A percentile compares a stretch with the other conserved stretches of the same genome.
Conservation (phyloP, 345 rosid genomes). For the Brassica cretica region DNA sequence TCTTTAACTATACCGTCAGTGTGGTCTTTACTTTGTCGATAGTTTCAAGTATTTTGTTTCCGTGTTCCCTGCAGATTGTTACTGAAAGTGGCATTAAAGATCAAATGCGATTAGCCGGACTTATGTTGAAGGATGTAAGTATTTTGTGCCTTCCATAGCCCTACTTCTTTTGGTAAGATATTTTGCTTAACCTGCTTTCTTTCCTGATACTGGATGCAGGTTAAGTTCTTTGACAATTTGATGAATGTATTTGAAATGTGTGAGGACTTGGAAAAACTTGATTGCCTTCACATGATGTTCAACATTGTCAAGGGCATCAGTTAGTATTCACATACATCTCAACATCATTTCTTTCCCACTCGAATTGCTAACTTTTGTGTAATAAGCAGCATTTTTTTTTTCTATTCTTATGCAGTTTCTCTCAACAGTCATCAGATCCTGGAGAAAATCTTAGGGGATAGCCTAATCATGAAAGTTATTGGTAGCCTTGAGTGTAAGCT, state of each 20-base stretch:
- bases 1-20: not conserved
- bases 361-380: slow-evolving; percentile 18
- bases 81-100: slow-evolving; percentile 71
- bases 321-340: slow-evolving; percentile 45
- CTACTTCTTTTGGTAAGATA: slow-evolving; percentile 9
- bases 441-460: slow-evolving; percentile 81
- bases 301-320: slow-evolving; percentile 82
- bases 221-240: slow-evolving; percentile 69
- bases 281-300: slow-evolving; percentile 78
- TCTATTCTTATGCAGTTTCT: slow-evolving; percentile 59
- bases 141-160: slow-evolving; percentile 18
- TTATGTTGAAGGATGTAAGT: slow-evolving; percentile 76
- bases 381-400: slow-evolving; percentile 20
- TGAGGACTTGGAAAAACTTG: slow-evolving; percentile 64
- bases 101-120: slow-evolving; percentile 68
- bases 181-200: slow-evolving; percentile 25
- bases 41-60: slow-evolving; percentile 12
- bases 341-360: slow-evolving; percentile 14
- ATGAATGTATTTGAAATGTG: slow-evolving; percentile 68
- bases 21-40: not conserved
- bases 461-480: slow-evolving; percentile 77
- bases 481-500: slow-evolving; percentile 94
- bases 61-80: slow-evolving; percentile 46
- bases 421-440: slow-evolving; percentile 78
- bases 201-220: slow-evolving; percentile 54